These are phyloP conservation scores for Tolypocladium album DNA, from an alignment of 2,329 filamentous ascomycete genomes.

Conservation along the genomic window DNA sequence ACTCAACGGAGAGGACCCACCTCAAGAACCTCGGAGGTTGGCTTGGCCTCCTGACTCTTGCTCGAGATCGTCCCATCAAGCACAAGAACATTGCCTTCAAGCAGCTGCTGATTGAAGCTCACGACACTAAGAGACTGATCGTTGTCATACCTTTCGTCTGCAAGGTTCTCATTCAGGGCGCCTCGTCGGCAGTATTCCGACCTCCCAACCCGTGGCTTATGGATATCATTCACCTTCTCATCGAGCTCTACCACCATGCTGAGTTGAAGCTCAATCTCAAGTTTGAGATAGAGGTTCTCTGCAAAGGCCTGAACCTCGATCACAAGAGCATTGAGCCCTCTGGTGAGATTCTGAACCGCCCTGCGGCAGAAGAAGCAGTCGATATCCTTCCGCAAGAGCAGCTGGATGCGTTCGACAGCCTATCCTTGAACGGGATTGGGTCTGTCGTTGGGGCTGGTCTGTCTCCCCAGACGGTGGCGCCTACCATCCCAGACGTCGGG, in stretches of 20 bases:
- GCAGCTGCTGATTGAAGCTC: conserved; percentile 84
- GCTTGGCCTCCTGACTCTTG: conserved; percentile 87
- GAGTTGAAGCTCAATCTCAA: conserved; percentile 95
- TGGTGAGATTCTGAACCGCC: conserved; percentile 71
- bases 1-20: conserved; percentile 72
- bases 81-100: conserved; percentile 97
- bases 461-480: conserved; percentile 66
- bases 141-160: conserved; percentile 96
- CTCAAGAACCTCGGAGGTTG: conserved; percentile 90
- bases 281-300: conserved; percentile 96
- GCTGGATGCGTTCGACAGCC: conserved; percentile 72
- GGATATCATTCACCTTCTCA: conserved; percentile 84
- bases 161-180: conserved; percentile 83
- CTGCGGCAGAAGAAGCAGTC: conserved; percentile 49
- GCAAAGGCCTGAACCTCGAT: conserved; percentile 83
- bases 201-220: conserved; percentile 97
- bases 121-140: conserved; percentile 81
- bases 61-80: conserved; percentile 88
- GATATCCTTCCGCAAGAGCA: conserved; percentile 54
- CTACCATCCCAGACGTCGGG: conserved; percentile 74
- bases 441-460: conserved; percentile 61
- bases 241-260: conserved; percentile 87
- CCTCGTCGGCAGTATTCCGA: conserved; percentile 76
- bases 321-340: conserved; percentile 86
- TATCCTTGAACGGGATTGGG: conserved; percentile 65